Evolutionary conservation across 768 basidiomycete species (phyloP).

Genomic region (Trametes punicea): DNA sequence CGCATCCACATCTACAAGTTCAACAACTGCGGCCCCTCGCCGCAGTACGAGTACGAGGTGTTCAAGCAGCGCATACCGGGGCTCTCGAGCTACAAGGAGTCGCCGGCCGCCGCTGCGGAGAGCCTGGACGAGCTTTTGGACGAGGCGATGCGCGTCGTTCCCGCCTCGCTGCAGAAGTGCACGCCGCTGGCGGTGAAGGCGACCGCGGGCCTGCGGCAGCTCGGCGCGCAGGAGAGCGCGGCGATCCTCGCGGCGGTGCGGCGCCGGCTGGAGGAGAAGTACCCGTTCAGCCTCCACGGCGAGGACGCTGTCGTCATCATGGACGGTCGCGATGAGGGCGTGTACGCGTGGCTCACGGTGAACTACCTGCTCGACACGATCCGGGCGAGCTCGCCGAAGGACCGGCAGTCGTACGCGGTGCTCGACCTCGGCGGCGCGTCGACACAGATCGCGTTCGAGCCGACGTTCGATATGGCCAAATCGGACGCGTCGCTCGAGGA

Average conservation of each 20-base stretch:
- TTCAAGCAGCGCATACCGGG: slow-evolving; percentile 84
- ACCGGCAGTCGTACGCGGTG: slow-evolving; percentile 66
- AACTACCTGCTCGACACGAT: slow-evolving; percentile 87
- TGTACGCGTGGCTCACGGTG: slow-evolving; percentile 98
- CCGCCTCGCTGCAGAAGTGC: slow-evolving; percentile 58
- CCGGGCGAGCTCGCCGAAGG: slow-evolving; percentile 35
- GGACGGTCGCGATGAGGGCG: slow-evolving; percentile 95
- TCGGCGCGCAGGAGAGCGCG: slow-evolving; percentile 57
- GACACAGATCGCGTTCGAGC: slow-evolving; percentile 97
- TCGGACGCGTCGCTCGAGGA: slow-evolving; percentile 48
- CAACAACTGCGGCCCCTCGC: slow-evolving; percentile 77
- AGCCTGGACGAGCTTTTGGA: slow-evolving; percentile 78
- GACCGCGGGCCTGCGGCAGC: slow-evolving; percentile 79
- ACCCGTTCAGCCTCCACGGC: slow-evolving; percentile 64
- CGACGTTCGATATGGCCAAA: slow-evolving; percentile 47
- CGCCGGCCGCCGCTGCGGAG: slow-evolving; percentile 69
- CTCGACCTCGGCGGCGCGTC: slow-evolving; percentile 96
- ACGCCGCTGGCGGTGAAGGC: slow-evolving; percentile 92
- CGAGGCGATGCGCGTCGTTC: slow-evolving; percentile 77
- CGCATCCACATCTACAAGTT: slow-evolving; percentile 99
- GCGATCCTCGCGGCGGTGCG: slow-evolving; percentile 78
- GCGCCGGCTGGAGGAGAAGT: slow-evolving; percentile 49
- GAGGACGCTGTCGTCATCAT: slow-evolving; percentile 78
- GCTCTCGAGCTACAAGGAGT: slow-evolving; percentile 57
- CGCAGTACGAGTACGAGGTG: slow-evolving; percentile 88